Base-by-base conservation (phyloP, 257 asterid species). In the Fraxinus anomala region DNA sequence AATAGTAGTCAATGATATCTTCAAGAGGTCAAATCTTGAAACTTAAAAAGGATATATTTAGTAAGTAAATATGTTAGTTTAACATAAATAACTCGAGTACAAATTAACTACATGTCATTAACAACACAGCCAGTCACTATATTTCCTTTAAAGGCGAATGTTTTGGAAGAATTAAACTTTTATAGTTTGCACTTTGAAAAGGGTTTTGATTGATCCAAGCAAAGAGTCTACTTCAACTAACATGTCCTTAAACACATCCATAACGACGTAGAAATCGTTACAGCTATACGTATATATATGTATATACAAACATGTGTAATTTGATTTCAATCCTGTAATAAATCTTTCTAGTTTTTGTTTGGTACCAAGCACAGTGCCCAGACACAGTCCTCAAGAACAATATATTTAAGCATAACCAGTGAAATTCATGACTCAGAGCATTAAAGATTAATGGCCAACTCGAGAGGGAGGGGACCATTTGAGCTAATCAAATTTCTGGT, bases 401-500 rank as follows among this genome's bases (percentile, higher is more conserved):
- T 72, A 40, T 21, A 2, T 40, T 72, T 72, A 42, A 37, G 36
- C 28, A 71, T 17, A 54, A 13, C 13, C 71, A 71, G 56, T 80
- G 28, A 76, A 76, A 83, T 79, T 79, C 73, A 76, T 77, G 51
- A 70, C 33, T 63, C 33, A 9, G 47, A 59, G 33, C 78, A 80
- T 71, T 77, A 77, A 75, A 73, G 79, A 66, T 63, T 74, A 23
- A 77, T 70, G 69, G 69, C 67, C 68, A 44, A 23, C 24, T 68
- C 3, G 12, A 1, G 4, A 59, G 31, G 8, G 16, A 14, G 33
- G 19, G 87, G 89, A 81, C 84, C 89, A 83, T 78, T 44, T 81
- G 51, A 63, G 7, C 31, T 68, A 79, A 83, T 80, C 81, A 74
- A 74, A 40, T 80, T 72, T 49, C 68, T 36, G 28, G 61, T 49